Evolutionary conservation across 1,284 basidiomycete genomes (phyloP).

Genomic region (Rhodofomes roseus): DNA sequence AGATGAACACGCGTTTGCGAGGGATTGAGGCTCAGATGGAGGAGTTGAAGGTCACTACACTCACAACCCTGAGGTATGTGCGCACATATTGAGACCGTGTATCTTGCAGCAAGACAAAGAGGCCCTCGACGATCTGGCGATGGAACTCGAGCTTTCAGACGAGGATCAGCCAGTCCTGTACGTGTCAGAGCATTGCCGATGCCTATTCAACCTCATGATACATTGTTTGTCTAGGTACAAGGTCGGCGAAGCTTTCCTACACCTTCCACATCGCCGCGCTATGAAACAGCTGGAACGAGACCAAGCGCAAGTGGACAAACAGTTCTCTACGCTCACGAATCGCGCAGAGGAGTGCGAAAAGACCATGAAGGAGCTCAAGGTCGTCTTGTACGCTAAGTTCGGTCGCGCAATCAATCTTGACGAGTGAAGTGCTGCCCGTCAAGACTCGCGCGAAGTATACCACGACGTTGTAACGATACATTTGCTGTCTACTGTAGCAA

Average conservation of each 20-base stretch:
- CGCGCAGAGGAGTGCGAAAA: slow-evolving; percentile 72
- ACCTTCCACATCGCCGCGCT: slow-evolving; percentile 70
- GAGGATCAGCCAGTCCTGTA: slow-evolving; percentile 79
- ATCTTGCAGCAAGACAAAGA: slow-evolving; percentile 83
- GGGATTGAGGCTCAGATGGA: slow-evolving; percentile 74
- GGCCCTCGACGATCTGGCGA: slow-evolving; percentile 83
- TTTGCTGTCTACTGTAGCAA: neutral
- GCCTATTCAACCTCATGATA: neutral
- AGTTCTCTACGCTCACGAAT: slow-evolving; percentile 53
- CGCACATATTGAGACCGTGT: neutral
- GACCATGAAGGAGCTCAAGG: slow-evolving; percentile 90
- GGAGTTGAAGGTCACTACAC: slow-evolving; percentile 56
- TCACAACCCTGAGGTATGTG: neutral
- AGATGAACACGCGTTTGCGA: slow-evolving; percentile 78
- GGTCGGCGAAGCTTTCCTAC: slow-evolving; percentile 87
- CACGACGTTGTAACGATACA: neutral
- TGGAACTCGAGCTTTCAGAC: slow-evolving; percentile 87
- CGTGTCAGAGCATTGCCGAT: slow-evolving; percentile 22
- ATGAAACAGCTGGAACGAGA: slow-evolving; percentile 75
- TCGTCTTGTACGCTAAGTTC: slow-evolving; percentile 87
- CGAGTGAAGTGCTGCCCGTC: slow-evolving; percentile 35
- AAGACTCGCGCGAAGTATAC: neutral
- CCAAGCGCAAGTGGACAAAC: slow-evolving; percentile 53
- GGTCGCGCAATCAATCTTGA: slow-evolving; percentile 92
- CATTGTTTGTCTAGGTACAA: slow-evolving; percentile 63